Evolutionary conservation across 2,329 filamentous ascomycete species (phyloP).

Genomic region (Paraconiothyrium sp.): DNA sequence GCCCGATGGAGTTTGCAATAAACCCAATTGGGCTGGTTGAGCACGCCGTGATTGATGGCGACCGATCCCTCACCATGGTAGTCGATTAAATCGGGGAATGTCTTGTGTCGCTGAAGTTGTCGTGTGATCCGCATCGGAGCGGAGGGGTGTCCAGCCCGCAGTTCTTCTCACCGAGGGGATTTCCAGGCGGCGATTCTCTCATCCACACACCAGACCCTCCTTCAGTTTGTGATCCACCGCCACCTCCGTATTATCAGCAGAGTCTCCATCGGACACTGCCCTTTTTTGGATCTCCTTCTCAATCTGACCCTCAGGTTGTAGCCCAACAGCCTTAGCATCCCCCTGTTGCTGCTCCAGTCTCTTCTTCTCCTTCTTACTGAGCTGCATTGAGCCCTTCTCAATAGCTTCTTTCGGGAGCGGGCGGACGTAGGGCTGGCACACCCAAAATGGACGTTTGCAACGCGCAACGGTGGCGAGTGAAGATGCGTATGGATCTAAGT

Average conservation of each 20-base stretch:
- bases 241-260: constrained; percentile 17
- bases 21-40: too few species aligned
- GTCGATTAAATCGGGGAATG: too few species aligned
- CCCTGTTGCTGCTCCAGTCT: constrained; percentile 54
- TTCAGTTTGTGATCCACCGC: constrained; percentile 41
- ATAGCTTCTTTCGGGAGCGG: constrained; percentile 89
- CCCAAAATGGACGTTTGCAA: constrained; percentile 87
- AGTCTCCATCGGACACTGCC: constrained; percentile 10
- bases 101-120: too few species aligned
- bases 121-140: too few species aligned
- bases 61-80: too few species aligned
- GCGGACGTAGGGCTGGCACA: constrained; percentile 86
- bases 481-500: constrained; percentile 59
- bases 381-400: constrained; percentile 77
- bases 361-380: constrained; percentile 73
- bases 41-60: too few species aligned
- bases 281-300: constrained; percentile 64
- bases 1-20: too few species aligned
- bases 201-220: constrained; percentile 58
- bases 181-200: constrained; percentile 1
- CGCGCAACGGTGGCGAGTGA: constrained; percentile 72
- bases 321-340: constrained; percentile 30
- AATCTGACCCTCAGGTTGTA: constrained; percentile 47
- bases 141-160: background rate
- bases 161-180: background rate